Base-by-base conservation (phyloP, 805 yeast species). In the Yarrowia osloensis region DNA sequence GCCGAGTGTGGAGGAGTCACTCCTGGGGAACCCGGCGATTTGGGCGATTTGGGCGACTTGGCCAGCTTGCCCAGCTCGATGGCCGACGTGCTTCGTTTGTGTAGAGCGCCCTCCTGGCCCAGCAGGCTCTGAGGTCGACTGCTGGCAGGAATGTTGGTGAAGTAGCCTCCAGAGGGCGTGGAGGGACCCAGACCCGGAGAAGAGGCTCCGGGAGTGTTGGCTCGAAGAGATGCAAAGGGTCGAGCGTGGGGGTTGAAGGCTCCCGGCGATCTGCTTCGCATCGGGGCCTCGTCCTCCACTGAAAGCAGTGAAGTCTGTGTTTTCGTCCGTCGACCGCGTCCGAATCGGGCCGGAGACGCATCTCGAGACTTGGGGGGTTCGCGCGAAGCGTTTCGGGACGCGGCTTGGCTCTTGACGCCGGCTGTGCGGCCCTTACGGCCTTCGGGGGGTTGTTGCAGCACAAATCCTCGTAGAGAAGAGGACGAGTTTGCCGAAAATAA, bases 171-270 rank as follows among this genome's bases (percentile, higher is more conserved):
- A 4, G 47, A n/a, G 35, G 62, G 35, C 12, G 49, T 39, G 0
- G 49, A n/a, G 4, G 49, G 35, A 1, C 42, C 59, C 3, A 17
- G 24, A 9, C 61, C 33, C 2, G 50, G 50, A 26, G 50, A 46
- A 26, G 50, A 46, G n/a, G 62, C 63, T 24, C 63, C 63, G n/a
- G 63, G 63, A 26, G 49, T 39, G 44, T 35, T 54, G 22, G 61
- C 61, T 54, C 61, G 42, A 17, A 54, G 42, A 24, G 61, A 54
- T 54, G 63, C 63, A 57, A 57, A 57, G 24, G 63, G 63, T 15
- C 63, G 47, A n/a, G 63, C 47, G 19, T 57, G 49, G 12, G 63
- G 63, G 21, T 57, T 40, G 37, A 57, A 57, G 22, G 37, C 47
- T 6, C 63, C 63, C 2, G 63, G 63, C 5, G 63, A 57, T 8